Conservation (phyloP, 345 rosid genomes). For the Salix arbutifolia region DNA sequence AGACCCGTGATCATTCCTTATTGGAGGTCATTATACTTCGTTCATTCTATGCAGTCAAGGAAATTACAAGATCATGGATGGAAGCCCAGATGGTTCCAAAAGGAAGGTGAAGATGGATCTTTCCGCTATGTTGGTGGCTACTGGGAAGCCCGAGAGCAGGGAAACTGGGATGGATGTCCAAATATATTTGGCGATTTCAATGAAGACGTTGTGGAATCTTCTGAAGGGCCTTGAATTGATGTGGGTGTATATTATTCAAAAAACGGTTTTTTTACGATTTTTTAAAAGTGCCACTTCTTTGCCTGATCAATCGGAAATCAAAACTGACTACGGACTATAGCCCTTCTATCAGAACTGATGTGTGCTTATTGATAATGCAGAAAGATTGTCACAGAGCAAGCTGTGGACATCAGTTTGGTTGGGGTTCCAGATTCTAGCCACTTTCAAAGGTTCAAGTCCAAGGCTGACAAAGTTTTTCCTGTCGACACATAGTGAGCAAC, state of each 20-base stretch:
- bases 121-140: conserved; percentile 75
- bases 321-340: not conserved
- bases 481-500: not conserved
- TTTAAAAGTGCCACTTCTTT: not conserved
- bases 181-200: conserved; percentile 72
- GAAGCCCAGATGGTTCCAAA: conserved; percentile 81
- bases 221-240: conserved; percentile 22
- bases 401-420: not conserved
- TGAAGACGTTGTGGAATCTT: conserved; percentile 37
- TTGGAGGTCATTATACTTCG: not conserved
- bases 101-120: conserved; percentile 54
- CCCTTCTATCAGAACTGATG: not conserved
- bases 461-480: not conserved
- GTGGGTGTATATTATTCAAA: conserved; percentile 25
- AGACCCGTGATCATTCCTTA: not conserved
- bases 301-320: not conserved
- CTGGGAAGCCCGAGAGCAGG: conserved; percentile 74
- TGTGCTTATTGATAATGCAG: conserved; percentile 12
- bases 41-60: conserved; percentile 53
- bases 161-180: conserved; percentile 74
- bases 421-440: not conserved
- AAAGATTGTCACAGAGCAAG: not conserved
- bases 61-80: conserved; percentile 88
- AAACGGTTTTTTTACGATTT: not conserved
- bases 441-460: not conserved